phyloP scores from a whole-genome alignment of 2,329 filamentous ascomycete genomes.

The Verticillium longisporum region DNA sequence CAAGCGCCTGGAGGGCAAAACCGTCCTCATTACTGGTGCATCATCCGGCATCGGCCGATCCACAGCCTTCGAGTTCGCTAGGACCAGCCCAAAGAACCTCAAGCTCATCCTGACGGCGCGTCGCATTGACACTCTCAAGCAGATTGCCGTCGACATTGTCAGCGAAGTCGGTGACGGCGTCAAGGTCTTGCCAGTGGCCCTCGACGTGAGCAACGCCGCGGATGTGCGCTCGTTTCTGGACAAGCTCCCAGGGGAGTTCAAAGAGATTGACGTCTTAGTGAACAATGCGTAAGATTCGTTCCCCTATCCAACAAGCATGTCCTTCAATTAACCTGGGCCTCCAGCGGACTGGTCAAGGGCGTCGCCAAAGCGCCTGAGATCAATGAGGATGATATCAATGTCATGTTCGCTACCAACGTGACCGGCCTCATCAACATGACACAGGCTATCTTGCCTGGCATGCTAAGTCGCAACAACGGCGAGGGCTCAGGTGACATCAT shows the following conservation, averaged over 20 bases:
- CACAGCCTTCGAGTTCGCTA: constrained; percentile 89
- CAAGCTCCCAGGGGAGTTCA: constrained; percentile 72
- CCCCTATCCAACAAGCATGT: neutral
- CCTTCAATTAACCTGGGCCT: neutral
- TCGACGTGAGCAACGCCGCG: constrained; percentile 77
- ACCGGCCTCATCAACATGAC: constrained; percentile 95
- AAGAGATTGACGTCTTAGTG: constrained; percentile 78
- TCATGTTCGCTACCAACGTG: constrained; percentile 92
- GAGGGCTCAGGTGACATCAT: constrained; percentile 81
- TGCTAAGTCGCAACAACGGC: constrained; percentile 67
- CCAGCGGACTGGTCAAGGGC: constrained; percentile 80
- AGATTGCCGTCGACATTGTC: constrained; percentile 70
- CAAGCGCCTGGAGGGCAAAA: constrained; percentile 89
- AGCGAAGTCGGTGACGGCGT: constrained; percentile 73
- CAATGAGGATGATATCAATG: constrained; percentile 68
- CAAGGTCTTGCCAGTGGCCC: constrained; percentile 71
- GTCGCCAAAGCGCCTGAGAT: constrained; percentile 83
- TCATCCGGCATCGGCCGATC: constrained; percentile 87
- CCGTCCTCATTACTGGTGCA: constrained; percentile 83
- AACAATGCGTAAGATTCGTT: constrained; percentile 64
- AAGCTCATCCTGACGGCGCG: constrained; percentile 87
- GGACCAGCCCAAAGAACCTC: constrained; percentile 70
- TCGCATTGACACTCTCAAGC: constrained; percentile 67
- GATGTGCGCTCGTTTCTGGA: constrained; percentile 68
- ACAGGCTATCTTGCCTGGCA: constrained; percentile 78